Percentiles rank a stretch among this genome's conserved stretches.
Conservation (phyloP, 371 early-diverging fungal genomes). For the Lichtheimia ramosa region DNA sequence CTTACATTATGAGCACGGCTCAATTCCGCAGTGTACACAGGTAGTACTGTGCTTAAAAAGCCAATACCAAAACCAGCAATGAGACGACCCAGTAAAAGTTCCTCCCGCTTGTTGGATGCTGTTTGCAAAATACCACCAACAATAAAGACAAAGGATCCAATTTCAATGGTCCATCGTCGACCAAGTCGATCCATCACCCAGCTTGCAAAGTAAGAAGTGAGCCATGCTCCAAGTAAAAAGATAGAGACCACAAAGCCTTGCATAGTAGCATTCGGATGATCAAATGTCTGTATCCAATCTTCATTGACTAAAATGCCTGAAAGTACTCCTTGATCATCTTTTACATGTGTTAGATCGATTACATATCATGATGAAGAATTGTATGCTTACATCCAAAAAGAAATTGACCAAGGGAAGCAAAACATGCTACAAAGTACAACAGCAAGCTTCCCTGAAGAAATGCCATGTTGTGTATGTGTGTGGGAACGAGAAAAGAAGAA, state of each 20-base stretch:
- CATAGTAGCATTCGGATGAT: constrained; percentile 29
- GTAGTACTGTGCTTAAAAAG: constrained; percentile 43
- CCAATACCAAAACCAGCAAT: constrained; percentile 55
- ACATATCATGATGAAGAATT: no score
- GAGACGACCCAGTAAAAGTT: constrained; percentile 40
- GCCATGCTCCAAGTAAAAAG: constrained; percentile 45
- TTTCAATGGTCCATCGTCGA: constrained; percentile 42
- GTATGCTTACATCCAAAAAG: constrained; percentile 40
- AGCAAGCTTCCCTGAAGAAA: constrained; percentile 17
- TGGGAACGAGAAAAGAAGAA: neutral
- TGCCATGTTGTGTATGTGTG: neutral
- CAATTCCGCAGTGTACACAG: constrained; percentile 53
- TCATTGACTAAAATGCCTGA: constrained; percentile 39
- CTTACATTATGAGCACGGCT: constrained; percentile 45
- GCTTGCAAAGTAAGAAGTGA: constrained; percentile 35
- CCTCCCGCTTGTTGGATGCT: constrained; percentile 24
- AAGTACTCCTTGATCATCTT: constrained; percentile 46
- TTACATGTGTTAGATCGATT: no score
- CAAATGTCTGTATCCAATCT: constrained; percentile 27
- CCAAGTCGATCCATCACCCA: constrained; percentile 46
- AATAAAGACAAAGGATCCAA: constrained; percentile 49
- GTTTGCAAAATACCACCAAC: constrained; percentile 46
- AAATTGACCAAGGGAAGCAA: constrained; percentile 42
- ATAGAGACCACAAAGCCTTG: constrained; percentile 41
- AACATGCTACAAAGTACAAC: constrained; percentile 34